A percentile compares a stretch with the other conserved stretches of the same genome.
Conservation (phyloP, 2,329 filamentous ascomycete genomes). For the Aspergillus spinulosporus region DNA sequence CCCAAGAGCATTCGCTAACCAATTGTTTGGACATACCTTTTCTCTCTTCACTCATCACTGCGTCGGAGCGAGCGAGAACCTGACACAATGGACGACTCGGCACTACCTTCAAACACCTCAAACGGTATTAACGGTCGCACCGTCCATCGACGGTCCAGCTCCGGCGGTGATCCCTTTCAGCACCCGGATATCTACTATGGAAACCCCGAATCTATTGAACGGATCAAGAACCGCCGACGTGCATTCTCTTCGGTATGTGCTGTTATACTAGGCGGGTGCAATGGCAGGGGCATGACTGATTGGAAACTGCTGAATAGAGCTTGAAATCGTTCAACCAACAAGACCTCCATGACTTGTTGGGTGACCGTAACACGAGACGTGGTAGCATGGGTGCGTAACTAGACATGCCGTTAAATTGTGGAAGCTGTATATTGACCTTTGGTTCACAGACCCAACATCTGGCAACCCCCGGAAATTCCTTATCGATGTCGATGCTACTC, state of each 20-base stretch:
- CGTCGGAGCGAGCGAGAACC: neutral
- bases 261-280: slow-evolving; percentile 2
- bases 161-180: slow-evolving; percentile 56
- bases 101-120: neutral
- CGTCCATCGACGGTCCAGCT: slow-evolving; percentile 42
- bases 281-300: slow-evolving; percentile 16
- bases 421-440: slow-evolving; percentile 18
- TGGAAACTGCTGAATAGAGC: slow-evolving; percentile 26
- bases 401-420: neutral
- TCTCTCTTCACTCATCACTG: neutral
- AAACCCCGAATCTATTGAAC: slow-evolving; percentile 48
- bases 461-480: slow-evolving; percentile 75
- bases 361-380: slow-evolving; percentile 38
- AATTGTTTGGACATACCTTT: neutral
- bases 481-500: slow-evolving; percentile 80
- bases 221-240: slow-evolving; percentile 49
- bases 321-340: slow-evolving; percentile 39
- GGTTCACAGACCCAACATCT: slow-evolving; percentile 67
- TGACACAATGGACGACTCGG: slow-evolving; percentile 8
- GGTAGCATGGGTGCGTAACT: slow-evolving; percentile 47
- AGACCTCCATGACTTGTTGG: slow-evolving; percentile 38
- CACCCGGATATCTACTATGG: slow-evolving; percentile 63
- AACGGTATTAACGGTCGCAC: slow-evolving; percentile 22
- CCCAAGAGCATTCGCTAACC: neutral
- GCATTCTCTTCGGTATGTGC: slow-evolving; percentile 58